phyloP scores from a whole-genome alignment of 2,329 filamentous ascomycete genomes.

The Acrocalymma vagum region DNA sequence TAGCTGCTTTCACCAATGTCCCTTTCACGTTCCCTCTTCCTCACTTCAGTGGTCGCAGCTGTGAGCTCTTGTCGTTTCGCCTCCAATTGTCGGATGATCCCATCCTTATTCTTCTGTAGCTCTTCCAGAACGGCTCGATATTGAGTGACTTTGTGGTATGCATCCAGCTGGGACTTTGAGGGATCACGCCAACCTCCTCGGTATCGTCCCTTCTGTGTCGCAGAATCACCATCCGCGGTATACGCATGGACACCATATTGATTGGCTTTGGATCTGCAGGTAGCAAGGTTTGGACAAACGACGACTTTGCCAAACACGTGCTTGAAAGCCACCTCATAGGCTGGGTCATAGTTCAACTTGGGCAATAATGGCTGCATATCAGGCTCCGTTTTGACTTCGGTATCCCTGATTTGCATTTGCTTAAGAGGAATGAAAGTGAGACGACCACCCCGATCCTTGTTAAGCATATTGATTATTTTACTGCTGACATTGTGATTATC shows the following conservation, averaged over 20 bases:
- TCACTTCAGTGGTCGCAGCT: constrained; percentile 80
- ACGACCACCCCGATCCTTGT: constrained; percentile 81
- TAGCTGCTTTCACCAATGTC: constrained; percentile 83
- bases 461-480: constrained; percentile 79
- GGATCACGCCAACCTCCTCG: constrained; percentile 94
- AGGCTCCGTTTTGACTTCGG: constrained; percentile 82
- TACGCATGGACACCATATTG: constrained; percentile 93
- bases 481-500: constrained; percentile 90
- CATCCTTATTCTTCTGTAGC: constrained; percentile 68
- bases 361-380: constrained; percentile 88
- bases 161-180: constrained; percentile 84
- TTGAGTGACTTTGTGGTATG: constrained; percentile 76
- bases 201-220: constrained; percentile 93
- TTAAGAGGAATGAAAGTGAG: constrained; percentile 96
- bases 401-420: constrained; percentile 73
- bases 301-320: constrained; percentile 97
- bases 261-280: constrained; percentile 89
- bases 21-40: constrained; percentile 82
- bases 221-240: constrained; percentile 92
- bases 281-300: constrained; percentile 86
- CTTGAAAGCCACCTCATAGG: constrained; percentile 85
- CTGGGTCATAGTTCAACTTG: constrained; percentile 80
- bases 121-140: constrained; percentile 79
- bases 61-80: constrained; percentile 89
- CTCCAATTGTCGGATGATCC: constrained; percentile 76